A percentile compares a stretch with the other conserved stretches of the same genome.
Evolutionary conservation across 2,329 filamentous ascomycete genomes (phyloP).

Genomic region (Magnaporthiopsis rhizophila): DNA sequence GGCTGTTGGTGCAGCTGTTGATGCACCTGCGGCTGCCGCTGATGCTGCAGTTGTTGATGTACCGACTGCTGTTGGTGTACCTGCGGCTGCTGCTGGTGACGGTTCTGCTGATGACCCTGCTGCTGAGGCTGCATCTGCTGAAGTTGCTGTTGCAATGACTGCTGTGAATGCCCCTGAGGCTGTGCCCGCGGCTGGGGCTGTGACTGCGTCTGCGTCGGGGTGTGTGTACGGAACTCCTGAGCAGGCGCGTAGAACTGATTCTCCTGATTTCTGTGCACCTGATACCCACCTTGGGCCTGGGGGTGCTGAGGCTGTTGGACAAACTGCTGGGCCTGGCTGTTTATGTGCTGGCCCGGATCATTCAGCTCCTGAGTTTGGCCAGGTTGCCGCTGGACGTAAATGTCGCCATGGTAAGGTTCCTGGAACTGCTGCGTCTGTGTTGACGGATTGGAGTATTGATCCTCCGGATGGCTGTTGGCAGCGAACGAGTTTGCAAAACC

Average conservation of each 20-base stretch:
- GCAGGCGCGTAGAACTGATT: neutral
- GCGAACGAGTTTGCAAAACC: neutral
- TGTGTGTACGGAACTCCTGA: conserved; percentile 5
- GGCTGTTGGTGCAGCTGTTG: neutral
- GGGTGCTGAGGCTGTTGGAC: conserved; percentile 1
- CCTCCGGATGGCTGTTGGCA: neutral
- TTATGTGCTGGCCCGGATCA: neutral
- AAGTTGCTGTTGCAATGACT: neutral
- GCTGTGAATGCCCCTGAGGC: neutral
- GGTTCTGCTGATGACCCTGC: conserved; percentile 1
- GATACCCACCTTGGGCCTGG: neutral
- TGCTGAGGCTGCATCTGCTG: neutral
- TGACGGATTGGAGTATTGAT: neutral
- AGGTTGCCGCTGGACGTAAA: neutral
- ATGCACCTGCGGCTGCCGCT: neutral
- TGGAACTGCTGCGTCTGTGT: neutral
- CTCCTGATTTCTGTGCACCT: neutral
- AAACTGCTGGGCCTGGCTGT: neutral
- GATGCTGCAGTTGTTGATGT: neutral
- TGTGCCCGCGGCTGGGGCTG: neutral
- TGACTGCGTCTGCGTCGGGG: neutral
- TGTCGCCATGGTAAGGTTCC: neutral
- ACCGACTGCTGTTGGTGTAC: neutral
- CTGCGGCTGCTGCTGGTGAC: conserved; percentile 2
- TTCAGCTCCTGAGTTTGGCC: neutral